Evolutionary conservation across 1,139 yeast genomes (phyloP).

Genomic region (Pichia terricola): DNA sequence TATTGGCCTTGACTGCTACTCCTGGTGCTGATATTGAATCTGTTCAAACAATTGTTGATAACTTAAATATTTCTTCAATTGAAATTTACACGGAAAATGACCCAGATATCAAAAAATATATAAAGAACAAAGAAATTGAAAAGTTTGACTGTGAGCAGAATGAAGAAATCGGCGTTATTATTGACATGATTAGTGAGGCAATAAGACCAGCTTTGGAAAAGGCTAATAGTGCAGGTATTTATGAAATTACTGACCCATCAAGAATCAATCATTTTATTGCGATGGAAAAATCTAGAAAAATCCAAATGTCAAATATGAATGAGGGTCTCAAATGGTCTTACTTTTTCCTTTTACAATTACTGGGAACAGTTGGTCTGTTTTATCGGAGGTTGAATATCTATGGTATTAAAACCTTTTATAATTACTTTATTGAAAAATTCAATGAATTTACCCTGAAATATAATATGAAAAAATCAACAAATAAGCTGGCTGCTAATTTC

Average conservation of each 20-base stretch:
- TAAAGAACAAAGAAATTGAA: constrained; percentile 60
- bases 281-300: constrained; percentile 55
- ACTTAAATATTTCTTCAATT: constrained; percentile 61
- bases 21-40: constrained; percentile 86
- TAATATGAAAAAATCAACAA: constrained; percentile 39
- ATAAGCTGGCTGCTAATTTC: constrained; percentile 53
- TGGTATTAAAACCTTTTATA: constrained; percentile 71
- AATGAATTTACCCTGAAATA: constrained; percentile 51
- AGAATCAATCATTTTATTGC: constrained; percentile 65
- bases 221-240: constrained; percentile 55
- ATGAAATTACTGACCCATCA: constrained; percentile 55
- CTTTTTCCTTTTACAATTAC: constrained; percentile 47
- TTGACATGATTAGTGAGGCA: constrained; percentile 48
- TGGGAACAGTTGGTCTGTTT: constrained; percentile 72
- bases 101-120: constrained; percentile 68
- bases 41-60: constrained; percentile 74
- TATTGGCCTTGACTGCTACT: constrained; percentile 89
- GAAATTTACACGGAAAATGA: constrained; percentile 85
- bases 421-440: constrained; percentile 50
- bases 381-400: constrained; percentile 62
- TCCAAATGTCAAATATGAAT: constrained; percentile 43
- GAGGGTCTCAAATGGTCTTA: constrained; percentile 69
- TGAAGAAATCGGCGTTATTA: constrained; percentile 42
- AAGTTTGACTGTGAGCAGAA: constrained; percentile 47
- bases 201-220: constrained; percentile 52